Evolutionary conservation across 208 protist species (phyloP), one percentile per base, ranked within the genome.

Genomic region (Leishmania aethiopica): DNA sequence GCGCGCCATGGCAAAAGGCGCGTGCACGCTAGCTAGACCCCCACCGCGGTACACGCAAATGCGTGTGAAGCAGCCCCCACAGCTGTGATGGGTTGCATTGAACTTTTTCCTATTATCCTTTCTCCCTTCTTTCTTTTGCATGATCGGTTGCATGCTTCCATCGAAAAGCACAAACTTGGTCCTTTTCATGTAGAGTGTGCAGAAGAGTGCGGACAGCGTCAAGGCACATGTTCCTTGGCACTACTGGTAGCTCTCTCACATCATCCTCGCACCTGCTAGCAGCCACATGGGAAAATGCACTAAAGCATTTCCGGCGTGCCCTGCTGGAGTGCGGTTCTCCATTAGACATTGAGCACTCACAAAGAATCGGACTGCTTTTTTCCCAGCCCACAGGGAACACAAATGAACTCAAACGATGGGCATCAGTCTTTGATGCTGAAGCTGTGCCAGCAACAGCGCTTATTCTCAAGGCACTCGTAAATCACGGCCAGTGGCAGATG

Each of bases 381-480:
- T 84, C 88, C 11, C 91, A 89, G 57, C 79, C 81, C 55, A 78
- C 75, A 37, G 90, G 87, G 22, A 64, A 82, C 66, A 74, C 77
- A 40, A 57, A 74, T 28, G 86, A 95, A 49, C 64, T 95, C 4
- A 83, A 87, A 64, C 81, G 76, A 19, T 95, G 92, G 92, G 86
- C 87, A 49, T 88, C 84, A 10, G 67, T 95, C 62, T 92, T 95
- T 77, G 82, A 86, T 28, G 90, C 85, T 53, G 92, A 95, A 42
- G 84, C 85, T 40, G 79, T 95, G 6, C 90, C 92, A 4, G 81
- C 90, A 19, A 91, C 84, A 42, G 69, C 90, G 17, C 81, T 95
- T 37, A 81, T 95, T 82, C 84, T 95, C 25, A 92, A 93, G 75
- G 92, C 92, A 3, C 83, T 95, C 49, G 87, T 95, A 55, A 86